phyloP scores from a whole-genome alignment of 2,329 filamentous ascomycete genomes.

The Pseudogymnoascus sp. region DNA sequence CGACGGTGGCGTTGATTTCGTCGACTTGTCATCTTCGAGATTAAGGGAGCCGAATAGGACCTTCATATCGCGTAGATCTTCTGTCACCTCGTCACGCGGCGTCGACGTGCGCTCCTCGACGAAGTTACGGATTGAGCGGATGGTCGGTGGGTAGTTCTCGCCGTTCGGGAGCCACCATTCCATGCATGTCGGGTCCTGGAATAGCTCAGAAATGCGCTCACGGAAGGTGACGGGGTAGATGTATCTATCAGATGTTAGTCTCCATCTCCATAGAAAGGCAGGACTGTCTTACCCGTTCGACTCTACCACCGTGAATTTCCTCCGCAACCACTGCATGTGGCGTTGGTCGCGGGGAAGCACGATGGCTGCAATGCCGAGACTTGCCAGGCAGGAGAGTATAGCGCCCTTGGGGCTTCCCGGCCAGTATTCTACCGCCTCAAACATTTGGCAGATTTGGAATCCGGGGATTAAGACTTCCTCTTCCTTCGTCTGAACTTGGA shows the following conservation, averaged over 20 bases:
- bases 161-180: constrained; percentile 88
- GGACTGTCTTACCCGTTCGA: constrained; percentile 57
- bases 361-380: constrained; percentile 65
- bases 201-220: constrained; percentile 65
- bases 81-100: constrained; percentile 47
- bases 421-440: constrained; percentile 69
- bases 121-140: constrained; percentile 71
- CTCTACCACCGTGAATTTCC: constrained; percentile 72
- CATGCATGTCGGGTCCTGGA: constrained; percentile 61
- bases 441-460: constrained; percentile 65
- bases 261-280: constrained; percentile 10
- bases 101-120: constrained; percentile 66
- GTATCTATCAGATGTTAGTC: constrained; percentile 50
- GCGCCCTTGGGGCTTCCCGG: constrained; percentile 61
- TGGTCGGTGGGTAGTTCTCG: constrained; percentile 63
- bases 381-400: constrained; percentile 65
- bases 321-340: constrained; percentile 70
- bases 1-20: neutral
- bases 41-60: constrained; percentile 61
- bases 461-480: constrained; percentile 53
- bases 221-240: constrained; percentile 72
- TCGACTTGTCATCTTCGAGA: constrained; percentile 34
- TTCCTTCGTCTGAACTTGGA: constrained; percentile 38
- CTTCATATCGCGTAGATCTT: constrained; percentile 66
- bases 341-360: constrained; percentile 69